These are phyloP conservation scores for Globisporangium abappressorium DNA, from an alignment of 352 stramenopile genomes.

Conservation along the genomic window DNA sequence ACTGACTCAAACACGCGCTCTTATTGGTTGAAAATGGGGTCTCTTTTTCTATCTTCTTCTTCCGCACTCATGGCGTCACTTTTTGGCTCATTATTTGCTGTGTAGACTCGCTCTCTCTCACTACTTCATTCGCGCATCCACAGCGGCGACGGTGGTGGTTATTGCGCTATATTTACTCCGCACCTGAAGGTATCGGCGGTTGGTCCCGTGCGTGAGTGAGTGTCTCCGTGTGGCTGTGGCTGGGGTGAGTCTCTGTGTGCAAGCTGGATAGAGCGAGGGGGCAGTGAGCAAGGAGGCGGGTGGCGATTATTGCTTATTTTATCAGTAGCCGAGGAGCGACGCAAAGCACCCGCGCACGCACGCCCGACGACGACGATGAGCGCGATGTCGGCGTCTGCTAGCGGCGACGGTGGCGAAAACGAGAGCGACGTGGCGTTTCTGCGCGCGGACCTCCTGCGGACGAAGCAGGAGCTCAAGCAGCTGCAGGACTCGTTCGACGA, in stretches of 20 bases:
- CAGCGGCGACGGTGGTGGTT: neutral
- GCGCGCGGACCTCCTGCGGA: conserved; percentile 46
- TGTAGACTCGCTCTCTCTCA: neutral
- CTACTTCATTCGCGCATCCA: neutral
- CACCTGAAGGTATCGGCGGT: neutral
- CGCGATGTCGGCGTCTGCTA: neutral
- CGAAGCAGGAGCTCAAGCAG: conserved; percentile 58
- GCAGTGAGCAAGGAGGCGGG: neutral
- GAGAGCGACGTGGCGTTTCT: conserved; percentile 24
- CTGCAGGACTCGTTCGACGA: conserved; percentile 80
- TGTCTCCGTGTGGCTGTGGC: neutral
- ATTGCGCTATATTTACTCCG: neutral
- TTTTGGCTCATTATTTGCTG: neutral
- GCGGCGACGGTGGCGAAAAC: neutral
- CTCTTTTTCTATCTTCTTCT: conserved; percentile 1
- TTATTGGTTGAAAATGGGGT: neutral
- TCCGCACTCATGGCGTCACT: neutral
- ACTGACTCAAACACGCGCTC: neutral
- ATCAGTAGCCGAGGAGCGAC: neutral
- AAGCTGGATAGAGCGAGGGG: neutral
- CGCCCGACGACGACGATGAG: neutral
- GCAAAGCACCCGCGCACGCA: neutral
- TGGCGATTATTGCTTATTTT: neutral
- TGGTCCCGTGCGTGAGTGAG: neutral
- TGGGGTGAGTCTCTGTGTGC: neutral